Base-by-base conservation (phyloP, 75 land plant genomes). In the Pinus tabuliformis region DNA sequence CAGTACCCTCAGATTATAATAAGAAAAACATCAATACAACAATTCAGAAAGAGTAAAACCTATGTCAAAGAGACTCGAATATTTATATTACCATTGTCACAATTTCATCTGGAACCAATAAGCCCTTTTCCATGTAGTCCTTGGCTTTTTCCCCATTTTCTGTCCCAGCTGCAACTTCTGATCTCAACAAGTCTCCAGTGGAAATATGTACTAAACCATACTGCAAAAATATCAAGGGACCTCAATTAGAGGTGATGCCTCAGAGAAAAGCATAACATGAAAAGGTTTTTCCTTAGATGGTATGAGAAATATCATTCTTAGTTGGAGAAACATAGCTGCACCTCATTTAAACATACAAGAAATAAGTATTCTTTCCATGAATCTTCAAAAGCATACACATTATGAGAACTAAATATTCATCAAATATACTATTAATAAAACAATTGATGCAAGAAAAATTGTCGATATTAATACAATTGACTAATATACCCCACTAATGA, bases 21-120 rank as follows among this genome's bases (percentile, higher is more conserved):
- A 5, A 30, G 21, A 59, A 54, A 72, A 78, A 78, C 57, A 15
- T 37, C 33, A 30, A 56, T 14, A 68, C 5, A 73, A 15, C 24
- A 57, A 57, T 61, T 16, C 15, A 6, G 18, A 58, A 21, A 62
- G 58, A 77, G 58, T 62, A 54, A n/a, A 78, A 76, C 56, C 28
- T 22, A 62, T 70, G 14, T 74, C 24, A 42, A 45, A 72, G 61
- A 70, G 45, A 45, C 28, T 24, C n/a, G 42, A 12, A 70, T 39
- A 75, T 36, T 42, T 11, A 42, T 45, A 33, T 42, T 91, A 91
- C 89, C 58, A 78, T 82, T 56, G 91, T 88, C 18, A 95, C 97
- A 76, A 95, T 85, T 62, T 95, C 96, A 88, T 93, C 93, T 52
- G 98, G 98, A 73, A 95, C 98, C 52, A 95, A 87, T 21, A 73